Evolutionary conservation across 1,139 yeast genomes (phyloP).

Genomic region (Yueomyces sp.): DNA sequence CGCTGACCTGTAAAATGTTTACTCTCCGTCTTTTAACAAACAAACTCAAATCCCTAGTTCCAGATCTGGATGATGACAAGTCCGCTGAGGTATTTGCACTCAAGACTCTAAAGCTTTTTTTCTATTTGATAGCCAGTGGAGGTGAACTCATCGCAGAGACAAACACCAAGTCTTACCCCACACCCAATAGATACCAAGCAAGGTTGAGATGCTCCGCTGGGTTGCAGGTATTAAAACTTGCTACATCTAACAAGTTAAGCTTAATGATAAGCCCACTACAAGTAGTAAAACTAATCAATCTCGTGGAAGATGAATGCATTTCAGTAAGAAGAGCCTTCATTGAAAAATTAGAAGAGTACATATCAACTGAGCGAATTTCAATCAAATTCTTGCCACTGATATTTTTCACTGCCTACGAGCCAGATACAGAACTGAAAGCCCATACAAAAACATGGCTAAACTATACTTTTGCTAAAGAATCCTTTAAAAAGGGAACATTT

Average conservation of each 20-base stretch:
- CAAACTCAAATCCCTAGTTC: slow-evolving; percentile 39
- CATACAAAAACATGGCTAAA: slow-evolving; percentile 61
- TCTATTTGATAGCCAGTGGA: slow-evolving; percentile 57
- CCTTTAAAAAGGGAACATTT: slow-evolving; percentile 31
- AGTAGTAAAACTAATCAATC: slow-evolving; percentile 39
- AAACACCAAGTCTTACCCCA: slow-evolving; percentile 36
- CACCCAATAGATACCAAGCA: slow-evolving; percentile 51
- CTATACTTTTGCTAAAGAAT: slow-evolving; percentile 39
- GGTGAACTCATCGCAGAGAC: slow-evolving; percentile 60
- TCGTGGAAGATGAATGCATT: slow-evolving; percentile 56
- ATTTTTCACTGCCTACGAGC: slow-evolving; percentile 71
- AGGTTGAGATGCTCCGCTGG: slow-evolving; percentile 64
- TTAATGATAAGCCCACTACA: slow-evolving; percentile 40
- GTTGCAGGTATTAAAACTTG: slow-evolving; percentile 47
- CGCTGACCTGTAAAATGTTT: slow-evolving; percentile 36
- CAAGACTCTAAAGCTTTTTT: slow-evolving; percentile 56
- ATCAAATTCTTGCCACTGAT: slow-evolving; percentile 55
- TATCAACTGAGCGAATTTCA: slow-evolving; percentile 44
- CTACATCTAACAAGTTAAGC: slow-evolving; percentile 42
- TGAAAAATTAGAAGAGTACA: slow-evolving; percentile 36
- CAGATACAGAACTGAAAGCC: slow-evolving; percentile 35
- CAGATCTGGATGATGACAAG: slow-evolving; percentile 15
- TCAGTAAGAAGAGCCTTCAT: slow-evolving; percentile 46
- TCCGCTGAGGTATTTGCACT: slow-evolving; percentile 32
- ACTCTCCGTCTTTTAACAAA: slow-evolving; percentile 54